phyloP scores from a whole-genome alignment of 2,329 filamentous ascomycete genomes.

The Gnomoniopsis smithogilvyi region DNA sequence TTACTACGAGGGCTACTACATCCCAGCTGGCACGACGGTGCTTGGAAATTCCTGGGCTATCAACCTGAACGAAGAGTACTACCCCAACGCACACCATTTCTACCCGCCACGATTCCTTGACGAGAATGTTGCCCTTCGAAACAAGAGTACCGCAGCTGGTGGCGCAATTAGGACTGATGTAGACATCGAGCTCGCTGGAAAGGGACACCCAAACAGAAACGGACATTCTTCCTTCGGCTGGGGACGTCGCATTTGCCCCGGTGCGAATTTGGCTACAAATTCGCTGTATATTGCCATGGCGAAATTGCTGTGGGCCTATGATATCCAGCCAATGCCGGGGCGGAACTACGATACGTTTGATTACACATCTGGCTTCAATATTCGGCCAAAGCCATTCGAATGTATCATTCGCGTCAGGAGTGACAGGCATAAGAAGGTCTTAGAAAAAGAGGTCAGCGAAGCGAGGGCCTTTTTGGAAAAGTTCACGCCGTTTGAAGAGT shows the following conservation, averaged over 20 bases:
- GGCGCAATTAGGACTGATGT: not conserved
- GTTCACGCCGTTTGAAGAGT: constrained; percentile 21
- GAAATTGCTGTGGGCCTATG: constrained; percentile 44
- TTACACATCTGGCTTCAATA: constrained; percentile 23
- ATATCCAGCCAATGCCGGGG: constrained; percentile 22
- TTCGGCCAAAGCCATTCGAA: constrained; percentile 21
- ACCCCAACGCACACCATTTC: constrained; percentile 22
- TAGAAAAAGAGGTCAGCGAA: constrained; percentile 17
- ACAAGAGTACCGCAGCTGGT: not conserved
- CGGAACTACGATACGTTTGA: constrained; percentile 20
- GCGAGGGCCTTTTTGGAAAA: constrained; percentile 18
- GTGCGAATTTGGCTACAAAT: constrained; percentile 20
- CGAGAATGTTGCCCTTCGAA: constrained; percentile 13
- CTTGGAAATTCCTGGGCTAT: constrained; percentile 31
- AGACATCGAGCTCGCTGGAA: constrained; percentile 7
- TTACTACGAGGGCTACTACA: constrained; percentile 43
- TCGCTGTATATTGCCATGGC: constrained; percentile 28
- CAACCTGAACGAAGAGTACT: constrained; percentile 22
- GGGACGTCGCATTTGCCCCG: constrained; percentile 36
- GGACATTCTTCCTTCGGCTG: constrained; percentile 45
- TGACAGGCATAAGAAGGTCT: constrained; percentile 15
- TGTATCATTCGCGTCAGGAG: constrained; percentile 20
- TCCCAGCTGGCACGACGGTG: constrained; percentile 45
- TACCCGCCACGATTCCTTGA: constrained; percentile 21
- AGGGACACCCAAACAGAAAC: constrained; percentile 19